phyloP scores from a whole-genome alignment of 164 flowering plant species.

The Warburgia ugandensis region DNA sequence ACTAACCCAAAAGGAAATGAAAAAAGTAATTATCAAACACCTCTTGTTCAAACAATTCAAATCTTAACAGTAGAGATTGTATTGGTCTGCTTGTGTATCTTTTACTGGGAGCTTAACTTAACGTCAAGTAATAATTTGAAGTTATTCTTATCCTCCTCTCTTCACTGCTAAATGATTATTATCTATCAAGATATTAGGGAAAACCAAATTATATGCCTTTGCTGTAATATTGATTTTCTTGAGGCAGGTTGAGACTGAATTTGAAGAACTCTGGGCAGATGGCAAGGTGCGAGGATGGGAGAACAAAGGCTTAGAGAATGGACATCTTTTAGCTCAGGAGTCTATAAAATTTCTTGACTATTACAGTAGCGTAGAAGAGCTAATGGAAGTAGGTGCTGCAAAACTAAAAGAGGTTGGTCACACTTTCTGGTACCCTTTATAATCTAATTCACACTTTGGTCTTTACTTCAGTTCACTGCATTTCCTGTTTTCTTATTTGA shows the following conservation, averaged over 20 bases:
- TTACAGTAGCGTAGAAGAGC: constrained; percentile 72
- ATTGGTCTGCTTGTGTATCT: too few relatives aligned
- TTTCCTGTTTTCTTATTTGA: background rate
- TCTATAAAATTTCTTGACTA: constrained; percentile 71
- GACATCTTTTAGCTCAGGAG: constrained; percentile 29
- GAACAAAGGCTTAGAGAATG: constrained; percentile 58
- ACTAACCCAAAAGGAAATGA: too few relatives aligned
- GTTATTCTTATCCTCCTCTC: too few relatives aligned
- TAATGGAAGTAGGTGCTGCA: constrained; percentile 75
- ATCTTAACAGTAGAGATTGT: too few relatives aligned
- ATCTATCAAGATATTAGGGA: too few relatives aligned
- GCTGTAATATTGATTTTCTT: too few relatives aligned
- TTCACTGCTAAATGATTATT: too few relatives aligned
- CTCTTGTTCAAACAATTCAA: too few relatives aligned
- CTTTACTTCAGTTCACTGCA: background rate
- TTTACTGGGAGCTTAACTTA: too few relatives aligned
- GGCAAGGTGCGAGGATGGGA: constrained; percentile 73
- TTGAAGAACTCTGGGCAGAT: constrained; percentile 73
- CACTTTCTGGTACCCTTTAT: background rate
- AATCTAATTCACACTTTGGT: background rate
- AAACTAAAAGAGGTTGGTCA: constrained; percentile 78
- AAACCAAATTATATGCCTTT: too few relatives aligned
- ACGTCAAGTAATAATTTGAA: too few relatives aligned
- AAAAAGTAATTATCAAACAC: too few relatives aligned
- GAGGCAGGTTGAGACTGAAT: constrained; percentile 66